Evolutionary conservation across 2,329 filamentous ascomycete species (phyloP), one percentile per base, ranked within the genome.

Genomic region (Uncinocarpus reesii): DNA sequence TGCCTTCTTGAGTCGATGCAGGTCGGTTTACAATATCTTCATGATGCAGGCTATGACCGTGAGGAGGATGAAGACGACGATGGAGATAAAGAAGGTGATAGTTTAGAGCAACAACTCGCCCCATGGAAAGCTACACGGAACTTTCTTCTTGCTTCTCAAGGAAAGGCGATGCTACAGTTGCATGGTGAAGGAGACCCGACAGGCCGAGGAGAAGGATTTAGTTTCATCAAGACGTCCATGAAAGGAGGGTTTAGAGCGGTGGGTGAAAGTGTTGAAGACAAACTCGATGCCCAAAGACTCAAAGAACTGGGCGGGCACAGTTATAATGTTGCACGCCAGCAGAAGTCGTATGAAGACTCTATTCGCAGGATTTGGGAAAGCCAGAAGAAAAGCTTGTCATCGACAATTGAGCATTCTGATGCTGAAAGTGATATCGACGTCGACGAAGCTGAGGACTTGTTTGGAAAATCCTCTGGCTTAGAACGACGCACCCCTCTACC

Each of bases 61-160:
- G 74, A 75, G 53, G 71, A 79, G 70, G 81, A 84, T 21, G 81
- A 84, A 3, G 77, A 77, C 7, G 75, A 78, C 21, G 73, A 81
- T 23, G 77, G 79, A 13, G 77, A 79, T 15, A 82, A 81, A 26
- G 85, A 80, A 48, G 74, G 81, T 49, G 83, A 89, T 58, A 86
- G 83, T 45, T 76, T 93, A 8, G 87, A 93, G 44, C 81, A 90
- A 64, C 86, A 89, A 61, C 80, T 98, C 68, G 88, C 90, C 0
- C 92, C 92, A 0, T 98, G 92, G 92, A 87, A 90, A 58, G 90
- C 88, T 0, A 95, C 87, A 45, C 95, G 95, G 69, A 94, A 94
- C 52, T 98, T 98, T 67, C 78, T 95, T 51, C 85, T 95, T 55
- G 92, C 92, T 1, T 90, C 86, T 42, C 83, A 88, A 52, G 87